Percentiles rank a stretch among this genome's conserved stretches.
phyloP scores from a whole-genome alignment of 129 eudicot species.

The Tanacetum coccineum region DNA sequence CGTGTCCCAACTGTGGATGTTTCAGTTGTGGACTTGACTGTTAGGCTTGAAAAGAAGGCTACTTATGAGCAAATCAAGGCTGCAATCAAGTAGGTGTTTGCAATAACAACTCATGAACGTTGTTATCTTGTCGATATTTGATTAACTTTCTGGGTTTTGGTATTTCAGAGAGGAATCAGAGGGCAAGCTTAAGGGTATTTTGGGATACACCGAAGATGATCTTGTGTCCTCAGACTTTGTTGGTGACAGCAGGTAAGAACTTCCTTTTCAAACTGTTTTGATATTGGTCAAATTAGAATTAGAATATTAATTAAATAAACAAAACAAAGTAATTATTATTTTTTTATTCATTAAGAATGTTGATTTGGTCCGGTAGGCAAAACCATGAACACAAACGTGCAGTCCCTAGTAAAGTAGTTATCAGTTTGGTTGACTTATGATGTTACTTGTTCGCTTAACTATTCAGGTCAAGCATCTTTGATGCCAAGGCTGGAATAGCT shows the following conservation, averaged over 20 bases:
- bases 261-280: not conserved
- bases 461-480: slow-evolving; percentile 79
- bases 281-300: not conserved
- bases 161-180: slow-evolving; percentile 66
- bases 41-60: slow-evolving; percentile 68
- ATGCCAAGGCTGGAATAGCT: slow-evolving; percentile 89
- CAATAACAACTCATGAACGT: not conserved
- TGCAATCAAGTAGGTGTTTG: slow-evolving; percentile 60
- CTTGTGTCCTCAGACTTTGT: slow-evolving; percentile 78
- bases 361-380: not conserved
- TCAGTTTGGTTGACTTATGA: not conserved
- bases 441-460: not conserved
- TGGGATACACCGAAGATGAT: slow-evolving; percentile 81
- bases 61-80: slow-evolving; percentile 82
- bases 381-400: not conserved
- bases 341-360: not conserved
- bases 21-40: slow-evolving; percentile 75
- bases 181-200: slow-evolving; percentile 60
- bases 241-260: slow-evolving; percentile 73
- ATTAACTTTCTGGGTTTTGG: not conserved
- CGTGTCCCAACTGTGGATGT: slow-evolving; percentile 80
- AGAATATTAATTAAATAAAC: no score
- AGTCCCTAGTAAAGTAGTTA: not conserved
- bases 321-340: no score
- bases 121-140: not conserved